These are phyloP conservation scores for Begonia fuchsioides DNA, from an alignment of 306 rosid genomes.

Conservation along the genomic window DNA sequence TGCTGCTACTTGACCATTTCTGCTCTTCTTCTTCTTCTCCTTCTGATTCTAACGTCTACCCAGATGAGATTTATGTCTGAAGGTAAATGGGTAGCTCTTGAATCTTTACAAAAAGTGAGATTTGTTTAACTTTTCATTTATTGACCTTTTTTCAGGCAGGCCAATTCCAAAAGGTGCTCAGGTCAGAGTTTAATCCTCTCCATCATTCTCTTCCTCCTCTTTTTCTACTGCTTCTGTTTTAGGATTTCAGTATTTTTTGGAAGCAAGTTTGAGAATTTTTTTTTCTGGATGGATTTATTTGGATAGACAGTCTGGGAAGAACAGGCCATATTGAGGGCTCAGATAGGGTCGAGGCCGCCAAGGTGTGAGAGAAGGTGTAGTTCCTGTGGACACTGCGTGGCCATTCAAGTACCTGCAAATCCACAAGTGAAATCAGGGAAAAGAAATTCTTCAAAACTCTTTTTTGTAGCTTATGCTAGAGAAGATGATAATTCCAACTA, in stretches of 20 bases:
- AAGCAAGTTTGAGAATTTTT: not conserved
- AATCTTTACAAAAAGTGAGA: conserved; percentile 1
- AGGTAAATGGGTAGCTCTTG: conserved; percentile 27
- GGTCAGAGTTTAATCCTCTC: conserved; percentile 6
- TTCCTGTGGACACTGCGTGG: conserved; percentile 60
- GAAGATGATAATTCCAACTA: conserved; percentile 56
- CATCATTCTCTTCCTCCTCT: not conserved
- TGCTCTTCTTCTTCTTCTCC: conserved; percentile 40
- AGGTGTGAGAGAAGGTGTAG: conserved; percentile 74
- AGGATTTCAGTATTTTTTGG: not conserved
- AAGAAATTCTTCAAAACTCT: conserved; percentile 22
- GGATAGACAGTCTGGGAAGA: conserved; percentile 32
- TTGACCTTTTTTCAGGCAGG: conserved; percentile 30
- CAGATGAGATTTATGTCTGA: conserved; percentile 41
- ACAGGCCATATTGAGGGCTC: conserved; percentile 36
- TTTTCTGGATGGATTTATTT: not conserved
- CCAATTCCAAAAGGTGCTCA: conserved; percentile 16
- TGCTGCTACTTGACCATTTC: conserved; percentile 15
- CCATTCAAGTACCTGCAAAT: conserved; percentile 41
- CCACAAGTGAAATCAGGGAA: conserved; percentile 28
- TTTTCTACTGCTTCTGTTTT: not conserved
- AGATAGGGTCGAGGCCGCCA: conserved; percentile 84
- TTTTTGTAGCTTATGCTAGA: conserved; percentile 27
- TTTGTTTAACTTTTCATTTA: not conserved
- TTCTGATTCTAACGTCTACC: conserved; percentile 40